These are phyloP conservation scores for Nicotiana tomentosiformis DNA, from an alignment of 257 asterid genomes.

Conservation along the genomic window DNA sequence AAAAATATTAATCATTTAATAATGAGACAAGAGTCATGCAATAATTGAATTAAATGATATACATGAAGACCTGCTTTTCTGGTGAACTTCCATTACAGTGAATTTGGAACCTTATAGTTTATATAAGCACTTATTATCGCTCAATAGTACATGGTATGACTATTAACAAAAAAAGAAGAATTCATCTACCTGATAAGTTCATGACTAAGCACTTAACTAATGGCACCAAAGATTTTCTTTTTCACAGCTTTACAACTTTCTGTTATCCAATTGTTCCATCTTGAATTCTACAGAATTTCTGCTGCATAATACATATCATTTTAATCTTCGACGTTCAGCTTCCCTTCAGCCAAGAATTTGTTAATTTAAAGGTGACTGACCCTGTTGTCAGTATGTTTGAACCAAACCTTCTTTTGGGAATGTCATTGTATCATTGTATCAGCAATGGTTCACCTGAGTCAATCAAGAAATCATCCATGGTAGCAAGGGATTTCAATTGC, in stretches of 20 bases:
- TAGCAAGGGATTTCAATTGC: constrained; percentile 70
- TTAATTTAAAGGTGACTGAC: not conserved
- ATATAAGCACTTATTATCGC: not conserved
- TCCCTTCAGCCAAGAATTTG: not conserved
- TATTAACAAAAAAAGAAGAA: not conserved
- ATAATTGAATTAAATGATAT: not conserved
- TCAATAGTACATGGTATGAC: not conserved
- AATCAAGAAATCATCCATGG: constrained; percentile 51
- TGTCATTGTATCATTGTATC: constrained; percentile 6
- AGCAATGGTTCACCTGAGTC: constrained; percentile 18
- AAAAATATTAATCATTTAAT: not conserved
- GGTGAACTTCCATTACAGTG: not conserved
- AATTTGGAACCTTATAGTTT: not conserved
- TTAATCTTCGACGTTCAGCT: not conserved
- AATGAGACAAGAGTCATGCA: not conserved
- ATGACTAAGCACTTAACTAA: not conserved
- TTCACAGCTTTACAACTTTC: not conserved
- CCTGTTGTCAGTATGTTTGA: not conserved
- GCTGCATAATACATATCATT: not conserved
- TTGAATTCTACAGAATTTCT: not conserved
- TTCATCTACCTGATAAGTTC: not conserved
- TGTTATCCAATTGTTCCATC: not conserved
- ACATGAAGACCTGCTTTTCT: not conserved
- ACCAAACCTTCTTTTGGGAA: not conserved
- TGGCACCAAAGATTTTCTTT: not conserved